A percentile compares a stretch with the other conserved stretches of the same genome.
phyloP scores from a whole-genome alignment of 2,329 filamentous ascomycete species.

The Paracoccidioides lutzii region DNA sequence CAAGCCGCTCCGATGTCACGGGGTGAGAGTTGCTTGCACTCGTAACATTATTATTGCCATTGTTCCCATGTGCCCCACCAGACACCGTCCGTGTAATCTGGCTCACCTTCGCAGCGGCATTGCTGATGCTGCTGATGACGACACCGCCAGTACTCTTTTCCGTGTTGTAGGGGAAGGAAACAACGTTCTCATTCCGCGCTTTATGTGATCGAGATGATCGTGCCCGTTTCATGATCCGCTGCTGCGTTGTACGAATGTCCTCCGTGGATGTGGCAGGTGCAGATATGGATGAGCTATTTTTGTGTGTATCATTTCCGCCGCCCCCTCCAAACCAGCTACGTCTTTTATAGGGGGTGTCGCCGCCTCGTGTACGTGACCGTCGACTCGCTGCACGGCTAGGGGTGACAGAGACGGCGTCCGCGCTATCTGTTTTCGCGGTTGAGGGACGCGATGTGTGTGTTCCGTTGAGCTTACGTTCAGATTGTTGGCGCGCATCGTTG shows the following conservation, averaged over 20 bases:
- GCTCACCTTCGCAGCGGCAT: not conserved
- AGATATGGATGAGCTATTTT: slow-evolving; percentile 4
- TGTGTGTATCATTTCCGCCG: slow-evolving; percentile 12
- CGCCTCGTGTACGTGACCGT: slow-evolving; percentile 22
- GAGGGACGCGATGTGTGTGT: slow-evolving; percentile 6
- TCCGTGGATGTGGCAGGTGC: slow-evolving; percentile 9
- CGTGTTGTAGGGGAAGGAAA: not conserved
- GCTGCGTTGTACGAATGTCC: slow-evolving; percentile 13
- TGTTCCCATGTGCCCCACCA: not conserved
- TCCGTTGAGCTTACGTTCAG: slow-evolving; percentile 11
- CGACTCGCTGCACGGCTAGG: slow-evolving; percentile 24
- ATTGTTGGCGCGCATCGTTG: slow-evolving; percentile 2
- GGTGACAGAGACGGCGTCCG: slow-evolving; percentile 26
- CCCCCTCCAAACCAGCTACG: slow-evolving; percentile 29
- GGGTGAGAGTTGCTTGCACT: not conserved
- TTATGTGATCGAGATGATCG: not conserved
- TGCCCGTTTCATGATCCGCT: slow-evolving; percentile 12
- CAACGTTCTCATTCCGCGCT: not conserved
- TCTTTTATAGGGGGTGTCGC: slow-evolving; percentile 20
- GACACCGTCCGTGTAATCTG: not conserved
- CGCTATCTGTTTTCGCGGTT: slow-evolving; percentile 14
- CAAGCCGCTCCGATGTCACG: not conserved
- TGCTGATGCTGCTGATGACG: not conserved
- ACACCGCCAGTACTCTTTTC: not conserved
- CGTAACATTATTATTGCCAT: not conserved